phyloP scores from a whole-genome alignment of 2,329 filamentous ascomycete species.

The Claviceps purpurea region DNA sequence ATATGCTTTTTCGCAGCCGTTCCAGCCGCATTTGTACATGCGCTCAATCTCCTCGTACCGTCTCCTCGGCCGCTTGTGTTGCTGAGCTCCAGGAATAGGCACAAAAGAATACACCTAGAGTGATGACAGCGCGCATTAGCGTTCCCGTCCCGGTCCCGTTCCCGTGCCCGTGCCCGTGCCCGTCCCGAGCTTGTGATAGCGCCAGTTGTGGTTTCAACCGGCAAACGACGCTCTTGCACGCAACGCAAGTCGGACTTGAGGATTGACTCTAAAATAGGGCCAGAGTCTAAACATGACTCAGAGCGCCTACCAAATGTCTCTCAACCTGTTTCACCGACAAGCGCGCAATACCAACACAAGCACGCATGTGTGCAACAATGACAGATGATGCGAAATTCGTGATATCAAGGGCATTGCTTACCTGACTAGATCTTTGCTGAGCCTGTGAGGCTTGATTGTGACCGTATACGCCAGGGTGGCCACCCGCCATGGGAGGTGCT shows the following conservation, averaged over 20 bases:
- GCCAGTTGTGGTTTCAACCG: too few species aligned
- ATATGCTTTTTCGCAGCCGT: constrained; percentile 96
- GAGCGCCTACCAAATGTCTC: too few species aligned
- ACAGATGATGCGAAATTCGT: background rate
- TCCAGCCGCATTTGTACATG: constrained; percentile 99
- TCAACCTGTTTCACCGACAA: too few species aligned
- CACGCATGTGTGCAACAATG: background rate
- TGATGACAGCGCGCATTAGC: constrained; percentile 7
- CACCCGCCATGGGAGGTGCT: constrained; percentile 33
- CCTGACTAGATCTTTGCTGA: constrained; percentile 44
- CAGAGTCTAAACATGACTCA: too few species aligned
- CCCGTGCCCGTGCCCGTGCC: too few species aligned
- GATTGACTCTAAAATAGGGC: too few species aligned
- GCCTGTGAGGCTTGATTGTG: constrained; percentile 42
- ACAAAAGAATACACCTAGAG: constrained; percentile 94
- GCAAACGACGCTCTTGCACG: too few species aligned
- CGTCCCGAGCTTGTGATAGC: too few species aligned
- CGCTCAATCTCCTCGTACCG: constrained; percentile 97
- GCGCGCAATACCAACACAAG: background rate
- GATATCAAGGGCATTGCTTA: constrained; percentile 23
- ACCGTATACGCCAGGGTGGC: constrained; percentile 37
- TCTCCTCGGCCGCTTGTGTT: constrained; percentile 87
- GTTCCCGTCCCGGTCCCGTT: background rate
- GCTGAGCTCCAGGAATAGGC: constrained; percentile 89
- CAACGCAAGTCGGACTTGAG: too few species aligned